Conservation (phyloP, 2,329 filamentous ascomycete species). For the Keithomyces neogunnii region DNA sequence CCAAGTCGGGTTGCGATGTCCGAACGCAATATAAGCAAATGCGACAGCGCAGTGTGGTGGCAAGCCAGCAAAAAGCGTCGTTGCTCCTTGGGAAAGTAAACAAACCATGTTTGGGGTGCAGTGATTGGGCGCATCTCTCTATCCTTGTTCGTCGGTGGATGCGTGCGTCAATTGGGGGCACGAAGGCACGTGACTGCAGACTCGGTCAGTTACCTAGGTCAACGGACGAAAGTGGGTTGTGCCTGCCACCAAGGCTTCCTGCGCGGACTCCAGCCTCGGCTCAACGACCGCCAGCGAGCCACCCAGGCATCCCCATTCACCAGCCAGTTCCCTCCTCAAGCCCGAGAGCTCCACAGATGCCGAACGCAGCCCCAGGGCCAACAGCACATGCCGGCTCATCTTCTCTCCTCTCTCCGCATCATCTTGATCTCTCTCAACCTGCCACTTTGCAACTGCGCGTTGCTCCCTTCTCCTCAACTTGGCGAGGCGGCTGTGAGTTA, state of each 20-base stretch:
- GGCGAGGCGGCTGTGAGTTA: constrained; percentile 17
- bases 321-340: not conserved
- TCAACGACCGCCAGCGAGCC: constrained; percentile 10
- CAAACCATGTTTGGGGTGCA: constrained; percentile 18
- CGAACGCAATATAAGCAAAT: constrained; percentile 3
- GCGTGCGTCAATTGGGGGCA: not conserved
- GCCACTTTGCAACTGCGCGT: not conserved
- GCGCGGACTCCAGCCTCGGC: constrained; percentile 19
- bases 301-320: constrained; percentile 6
- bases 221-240: not conserved
- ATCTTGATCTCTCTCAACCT: not conserved
- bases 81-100: constrained; percentile 36
- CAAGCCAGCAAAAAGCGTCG: constrained; percentile 10
- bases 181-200: constrained; percentile 15
- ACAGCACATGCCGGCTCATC: constrained; percentile 15
- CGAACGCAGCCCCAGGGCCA: constrained; percentile 11
- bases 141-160: not conserved
- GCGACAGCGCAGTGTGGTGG: too few species aligned
- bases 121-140: constrained; percentile 18
- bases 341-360: constrained; percentile 7
- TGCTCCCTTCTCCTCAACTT: constrained; percentile 7
- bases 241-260: too few species aligned
- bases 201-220: not conserved
- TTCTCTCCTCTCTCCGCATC: constrained; percentile 13
- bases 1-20: not conserved